Evolutionary conservation across 1,139 yeast species (phyloP), one percentile per base, ranked within the genome.

Genomic region (Candida sanyaensis): DNA sequence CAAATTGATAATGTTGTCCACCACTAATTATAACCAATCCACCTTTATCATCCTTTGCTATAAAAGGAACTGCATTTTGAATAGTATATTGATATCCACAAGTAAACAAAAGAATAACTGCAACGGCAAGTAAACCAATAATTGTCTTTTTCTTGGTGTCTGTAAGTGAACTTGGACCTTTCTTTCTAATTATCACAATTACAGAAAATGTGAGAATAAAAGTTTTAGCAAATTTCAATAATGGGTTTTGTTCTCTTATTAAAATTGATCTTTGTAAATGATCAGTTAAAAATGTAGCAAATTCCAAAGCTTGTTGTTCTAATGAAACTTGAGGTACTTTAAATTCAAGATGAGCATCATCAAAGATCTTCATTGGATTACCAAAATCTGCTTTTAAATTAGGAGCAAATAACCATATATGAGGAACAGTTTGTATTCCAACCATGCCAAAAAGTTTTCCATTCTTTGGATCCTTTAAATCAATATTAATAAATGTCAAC

Each of bases 41-140:
- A 6, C 80, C 78, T 1, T 74, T 55, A 8, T 76, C 77, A 55
- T 74, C 69, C 47, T 69, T 70, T 1, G 86, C 83, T n/a, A 86
- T 56, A 47, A 87, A 81, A 3, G 92, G 90, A 1, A 82, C 80
- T 2, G 75, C 75, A 54, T 81, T 73, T 48, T 83, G 82, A 28
- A 78, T 64, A 1, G 87, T 77, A 59, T 83, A 87, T 64, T 81
- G 84, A 54, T 79, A 80, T 1, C 95, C 95, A 33, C 87, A 75
- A 8, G 77, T 64, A 48, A 80, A 77, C 1, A 74, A 52, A 44
- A 80, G 62, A 12, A 82, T 68, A 6, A 76, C 56, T 0, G 63
- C 51, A 7, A 84, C 62, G 10, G 78, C 63, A 1, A 82, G 41
- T 2, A 73, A 50, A 50, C 71, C 60, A 54, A 77, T 69, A 11